Base-by-base conservation (phyloP, 2,329 filamentous ascomycete species). In the Aspergillus uvarum region DNA sequence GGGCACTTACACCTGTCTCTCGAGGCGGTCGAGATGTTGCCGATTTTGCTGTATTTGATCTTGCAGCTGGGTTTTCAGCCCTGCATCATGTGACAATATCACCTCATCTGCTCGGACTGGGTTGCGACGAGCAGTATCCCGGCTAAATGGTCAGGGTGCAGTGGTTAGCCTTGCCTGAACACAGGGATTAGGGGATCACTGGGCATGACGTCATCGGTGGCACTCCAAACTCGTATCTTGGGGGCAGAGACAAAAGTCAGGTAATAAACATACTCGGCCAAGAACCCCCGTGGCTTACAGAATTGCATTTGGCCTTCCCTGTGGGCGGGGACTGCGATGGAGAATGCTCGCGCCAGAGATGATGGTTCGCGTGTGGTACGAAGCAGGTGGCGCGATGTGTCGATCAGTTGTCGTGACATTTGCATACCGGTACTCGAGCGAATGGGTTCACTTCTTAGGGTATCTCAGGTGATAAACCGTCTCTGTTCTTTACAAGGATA, bases 1-100 rank as follows among this genome's bases (percentile, higher is more conserved):
- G 16, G 38, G 16, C 54, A 62, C 70, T 44, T 60, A 72, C 71
- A 71, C 47, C 24, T 69, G 62, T 21, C 68, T 65, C 31, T 73
- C 70, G 5, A 72, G 54, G 42, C 70, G 70, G 2, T 70, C 64
- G 32, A 70, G 65, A 26, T 68, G 14, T 42, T 42, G 38, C 38
- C 16, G 14, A 14, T 42, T 42, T 14, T 35, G 32, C 32, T 35
- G 32, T 11, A 35, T 35, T 35, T 11, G 32, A 35, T 11, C 10
- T 35, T 14, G 10, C 32, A 35, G 14, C 32, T 35, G 32, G 11
- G 3, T 5, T 11, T 11, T 35, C 32, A 4, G 5, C 32, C 8
- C 10, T 42, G 38, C 14, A n/a, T 19, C 16, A 8, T 19, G 16
- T 42, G 6, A 19, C 3, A 4, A 0, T 1, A 14, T 35, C 10